Base-by-base conservation (phyloP, 768 basidiomycete genomes). In the Amanita fuliginea region DNA sequence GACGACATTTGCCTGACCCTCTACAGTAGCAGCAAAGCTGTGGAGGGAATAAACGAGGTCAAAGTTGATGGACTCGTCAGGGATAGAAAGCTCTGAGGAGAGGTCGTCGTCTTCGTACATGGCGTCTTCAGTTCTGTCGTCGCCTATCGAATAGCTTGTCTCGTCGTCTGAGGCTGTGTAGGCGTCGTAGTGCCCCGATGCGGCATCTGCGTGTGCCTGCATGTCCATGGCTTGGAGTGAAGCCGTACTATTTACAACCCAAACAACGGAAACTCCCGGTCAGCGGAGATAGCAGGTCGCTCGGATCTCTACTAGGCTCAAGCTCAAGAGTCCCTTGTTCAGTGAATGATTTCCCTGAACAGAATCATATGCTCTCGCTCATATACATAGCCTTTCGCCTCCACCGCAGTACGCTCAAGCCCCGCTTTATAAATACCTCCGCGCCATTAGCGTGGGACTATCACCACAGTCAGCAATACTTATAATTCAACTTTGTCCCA, bases 1-100 rank as follows among this genome's bases (percentile, higher is more conserved):
- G 65, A 96, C 90, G 55, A 99, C 96, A 56, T 89, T 96, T 2
- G 96, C 96, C 68, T 99, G 96, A 21, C 96, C 96, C 60, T 97
- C 95, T 32, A 98, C 94, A 0, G 96, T 98, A 0, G 96, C 96
- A 3, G 93, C 86, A 64, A 98, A 98, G 57, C 87, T 94, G 62
- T 95, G 94, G 24, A 97, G 73, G n/a, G 86, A 83, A 58, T 92
- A 93, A 18, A 95, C 88, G 59, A 91, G 74, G 65, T 89, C 88
- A 62, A 91, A 94, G 74, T 94, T 89, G 60, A 94, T 94, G 53
- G 84, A 86, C 62, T 91, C 89, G 63, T 90, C 88, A 8, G 89
- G 89, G 53, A 91, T 88, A 32, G 86, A 90, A 30, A 91, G 77
- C 7, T 82, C 83, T 4, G 86, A 89, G 5, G 85, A 88, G 36